phyloP scores from a whole-genome alignment of 768 basidiomycete genomes.

The Tricholoma sp. region DNA sequence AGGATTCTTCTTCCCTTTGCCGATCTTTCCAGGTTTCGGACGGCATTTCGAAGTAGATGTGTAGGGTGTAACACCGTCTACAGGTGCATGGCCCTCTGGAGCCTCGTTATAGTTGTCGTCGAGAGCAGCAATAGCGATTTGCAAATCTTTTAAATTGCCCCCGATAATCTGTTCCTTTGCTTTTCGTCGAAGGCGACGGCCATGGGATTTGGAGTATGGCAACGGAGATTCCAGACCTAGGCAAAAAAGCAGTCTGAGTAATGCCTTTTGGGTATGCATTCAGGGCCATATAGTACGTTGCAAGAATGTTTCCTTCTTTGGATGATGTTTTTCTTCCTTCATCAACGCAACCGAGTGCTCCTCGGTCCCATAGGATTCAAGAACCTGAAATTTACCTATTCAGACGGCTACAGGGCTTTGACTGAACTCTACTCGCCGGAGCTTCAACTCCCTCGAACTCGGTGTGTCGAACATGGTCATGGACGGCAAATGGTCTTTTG shows the following conservation, averaged over 20 bases:
- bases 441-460: constrained; percentile 37
- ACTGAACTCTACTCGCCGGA: constrained; percentile 32
- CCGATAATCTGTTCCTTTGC: constrained; percentile 54
- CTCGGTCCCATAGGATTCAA: constrained; percentile 27
- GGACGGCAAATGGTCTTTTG: constrained; percentile 45
- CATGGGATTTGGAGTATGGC: constrained; percentile 70
- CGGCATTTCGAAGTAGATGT: not conserved
- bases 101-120: constrained; percentile 26
- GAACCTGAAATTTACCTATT: too few species aligned
- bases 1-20: constrained; percentile 54
- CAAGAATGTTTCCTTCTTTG: constrained; percentile 65
- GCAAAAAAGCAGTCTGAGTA: not conserved
- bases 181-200: constrained; percentile 64
- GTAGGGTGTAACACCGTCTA: not conserved
- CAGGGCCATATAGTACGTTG: constrained; percentile 39
- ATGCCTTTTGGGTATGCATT: not conserved
- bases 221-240: constrained; percentile 46
- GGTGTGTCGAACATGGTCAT: constrained; percentile 43
- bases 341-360: constrained; percentile 26
- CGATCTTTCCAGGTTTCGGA: constrained; percentile 49
- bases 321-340: constrained; percentile 65
- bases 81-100: not conserved
- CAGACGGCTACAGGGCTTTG: constrained; percentile 7
- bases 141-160: constrained; percentile 41
- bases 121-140: constrained; percentile 50